These are phyloP conservation scores for Apiospora malaysiana DNA, from an alignment of 2,329 filamentous ascomycete species.

Conservation along the genomic window DNA sequence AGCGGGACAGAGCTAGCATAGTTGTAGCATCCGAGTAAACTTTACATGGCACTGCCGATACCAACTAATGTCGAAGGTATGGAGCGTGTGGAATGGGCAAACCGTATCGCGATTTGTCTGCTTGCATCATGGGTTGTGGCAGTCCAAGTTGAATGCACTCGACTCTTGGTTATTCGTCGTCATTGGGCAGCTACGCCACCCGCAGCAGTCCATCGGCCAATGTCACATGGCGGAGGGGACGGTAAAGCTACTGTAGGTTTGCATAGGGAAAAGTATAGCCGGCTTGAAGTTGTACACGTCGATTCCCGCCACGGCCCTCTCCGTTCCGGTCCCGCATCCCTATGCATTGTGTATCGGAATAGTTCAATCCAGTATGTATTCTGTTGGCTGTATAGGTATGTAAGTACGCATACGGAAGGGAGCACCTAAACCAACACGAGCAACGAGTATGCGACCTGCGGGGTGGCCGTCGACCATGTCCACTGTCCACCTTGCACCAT, in stretches of 20 bases:
- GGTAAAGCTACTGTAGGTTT: not conserved
- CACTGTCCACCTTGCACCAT: not conserved
- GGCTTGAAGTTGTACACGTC: not conserved
- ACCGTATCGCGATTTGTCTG: too few relatives aligned
- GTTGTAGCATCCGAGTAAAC: not conserved
- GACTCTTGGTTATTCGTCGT: not conserved
- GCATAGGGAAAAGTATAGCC: not conserved
- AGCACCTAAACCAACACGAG: not conserved
- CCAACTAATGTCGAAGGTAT: not conserved
- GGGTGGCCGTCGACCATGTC: constrained; percentile 4
- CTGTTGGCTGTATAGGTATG: too few relatives aligned
- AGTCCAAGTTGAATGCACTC: too few relatives aligned
- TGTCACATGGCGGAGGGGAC: not conserved
- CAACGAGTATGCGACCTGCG: constrained; percentile 1
- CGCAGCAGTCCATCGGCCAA: not conserved
- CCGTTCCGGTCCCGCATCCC: not conserved
- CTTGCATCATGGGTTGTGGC: too few relatives aligned
- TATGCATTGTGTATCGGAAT: not conserved
- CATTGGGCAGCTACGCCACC: not conserved
- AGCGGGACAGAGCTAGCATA: not conserved
- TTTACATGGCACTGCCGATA: not conserved
- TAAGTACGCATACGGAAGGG: too few relatives aligned
- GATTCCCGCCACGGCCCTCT: not conserved
- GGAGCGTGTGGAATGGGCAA: not conserved
- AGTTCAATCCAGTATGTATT: too few relatives aligned